Evolutionary conservation across 352 stramenopile species (phyloP).

Genomic region (Phytophthora parvispora): DNA sequence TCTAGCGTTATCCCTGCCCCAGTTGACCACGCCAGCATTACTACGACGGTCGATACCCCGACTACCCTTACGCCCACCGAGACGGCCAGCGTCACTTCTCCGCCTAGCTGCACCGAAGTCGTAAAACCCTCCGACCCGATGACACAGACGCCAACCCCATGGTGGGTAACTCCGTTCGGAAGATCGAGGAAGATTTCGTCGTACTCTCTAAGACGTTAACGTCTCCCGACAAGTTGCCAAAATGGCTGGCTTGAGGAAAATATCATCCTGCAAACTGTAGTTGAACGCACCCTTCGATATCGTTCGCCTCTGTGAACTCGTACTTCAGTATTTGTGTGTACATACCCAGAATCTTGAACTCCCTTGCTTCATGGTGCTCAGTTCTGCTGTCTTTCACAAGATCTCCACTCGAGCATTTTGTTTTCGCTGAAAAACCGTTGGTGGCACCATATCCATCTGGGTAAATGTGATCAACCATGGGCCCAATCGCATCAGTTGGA

Average conservation of each 20-base stretch:
- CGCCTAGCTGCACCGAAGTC: neutral
- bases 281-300: constrained; percentile 40
- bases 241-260: neutral
- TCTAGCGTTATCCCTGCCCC: constrained; percentile 1
- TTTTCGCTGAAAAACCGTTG: too few species aligned
- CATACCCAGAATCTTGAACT: constrained; percentile 41
- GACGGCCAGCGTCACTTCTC: neutral
- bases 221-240: constrained; percentile 14
- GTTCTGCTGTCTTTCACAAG: neutral
- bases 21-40: neutral
- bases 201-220: constrained; percentile 31
- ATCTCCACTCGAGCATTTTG: neutral
- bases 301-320: constrained; percentile 29
- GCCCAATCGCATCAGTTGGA: constrained; percentile 23
- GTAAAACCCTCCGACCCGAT: constrained; percentile 22
- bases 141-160: constrained; percentile 11
- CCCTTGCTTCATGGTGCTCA: constrained; percentile 1
- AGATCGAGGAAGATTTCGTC: constrained; percentile 45
- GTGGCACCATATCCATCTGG: neutral
- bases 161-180: constrained; percentile 37
- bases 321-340: constrained; percentile 39
- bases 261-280: constrained; percentile 17
- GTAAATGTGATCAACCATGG: constrained; percentile 10
- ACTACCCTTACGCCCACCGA: constrained; percentile 7
- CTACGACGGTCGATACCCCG: neutral